Conservation (phyloP, 495 filamentous ascomycete genomes). For the Xylaria intraflava region DNA sequence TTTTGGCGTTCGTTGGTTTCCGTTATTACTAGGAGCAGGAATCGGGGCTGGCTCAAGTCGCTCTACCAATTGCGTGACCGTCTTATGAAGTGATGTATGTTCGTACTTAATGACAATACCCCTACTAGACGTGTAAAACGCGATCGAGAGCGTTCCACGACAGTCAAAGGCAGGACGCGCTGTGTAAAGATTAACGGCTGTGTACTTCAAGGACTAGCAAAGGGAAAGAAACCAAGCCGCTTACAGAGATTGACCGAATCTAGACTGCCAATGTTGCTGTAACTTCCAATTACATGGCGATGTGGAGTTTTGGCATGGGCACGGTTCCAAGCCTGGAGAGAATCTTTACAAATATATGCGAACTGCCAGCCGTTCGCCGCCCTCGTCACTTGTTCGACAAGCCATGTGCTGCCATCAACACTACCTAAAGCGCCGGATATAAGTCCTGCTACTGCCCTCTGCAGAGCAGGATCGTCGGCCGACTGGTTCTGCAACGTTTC, state of each 20-base stretch:
- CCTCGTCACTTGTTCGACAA: conserved; percentile 32
- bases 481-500: conserved; percentile 40
- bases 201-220: neutral
- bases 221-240: neutral
- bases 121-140: conserved; percentile 34
- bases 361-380: conserved; percentile 42
- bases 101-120: conserved; percentile 40
- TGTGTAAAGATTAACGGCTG: conserved; percentile 20
- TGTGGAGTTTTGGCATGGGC: conserved; percentile 31
- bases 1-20: conserved; percentile 14
- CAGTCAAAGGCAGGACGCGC: conserved; percentile 47
- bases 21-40: conserved; percentile 7
- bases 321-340: conserved; percentile 40
- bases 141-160: conserved; percentile 37
- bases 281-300: conserved; percentile 33
- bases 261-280: conserved; percentile 32
- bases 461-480: conserved; percentile 34
- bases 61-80: conserved; percentile 36
- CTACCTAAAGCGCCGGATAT: conserved; percentile 31
- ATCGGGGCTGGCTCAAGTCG: conserved; percentile 28
- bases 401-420: conserved; percentile 39
- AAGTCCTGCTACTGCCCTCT: conserved; percentile 35
- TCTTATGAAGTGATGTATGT: conserved; percentile 42
- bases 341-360: conserved; percentile 43
- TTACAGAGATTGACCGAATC: conserved; percentile 37